Evolutionary conservation across 1,284 basidiomycete species (phyloP).

Genomic region (Ceratobasidium sp.): DNA sequence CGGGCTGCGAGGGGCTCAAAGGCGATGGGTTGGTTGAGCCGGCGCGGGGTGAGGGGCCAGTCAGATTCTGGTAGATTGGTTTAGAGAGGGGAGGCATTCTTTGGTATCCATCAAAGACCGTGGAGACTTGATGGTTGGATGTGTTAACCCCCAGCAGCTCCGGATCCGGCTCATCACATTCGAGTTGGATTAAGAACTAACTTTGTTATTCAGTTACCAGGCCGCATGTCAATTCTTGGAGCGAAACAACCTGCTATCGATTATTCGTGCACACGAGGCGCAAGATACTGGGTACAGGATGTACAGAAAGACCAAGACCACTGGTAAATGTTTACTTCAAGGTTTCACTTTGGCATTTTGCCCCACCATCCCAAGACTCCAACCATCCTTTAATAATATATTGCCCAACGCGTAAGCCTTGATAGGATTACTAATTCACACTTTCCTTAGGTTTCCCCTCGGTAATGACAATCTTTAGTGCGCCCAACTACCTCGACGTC

Average conservation of each 20-base stretch:
- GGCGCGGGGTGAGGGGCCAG: constrained; percentile 4
- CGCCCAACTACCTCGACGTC: constrained; percentile 95
- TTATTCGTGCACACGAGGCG: constrained; percentile 95
- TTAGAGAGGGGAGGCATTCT: too few species aligned
- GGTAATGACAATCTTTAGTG: constrained; percentile 97
- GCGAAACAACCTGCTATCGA: constrained; percentile 92
- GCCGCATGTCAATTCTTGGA: constrained; percentile 95
- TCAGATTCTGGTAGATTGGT: constrained; percentile 20
- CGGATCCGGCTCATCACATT: not conserved
- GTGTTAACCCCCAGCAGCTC: not conserved
- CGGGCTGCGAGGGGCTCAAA: too few species aligned
- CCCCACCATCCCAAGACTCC: not conserved
- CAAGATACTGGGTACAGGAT: constrained; percentile 98
- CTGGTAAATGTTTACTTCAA: constrained; percentile 66
- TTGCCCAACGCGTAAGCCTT: not conserved
- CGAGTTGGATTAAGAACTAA: not conserved
- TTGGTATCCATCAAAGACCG: too few species aligned
- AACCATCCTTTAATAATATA: too few species aligned
- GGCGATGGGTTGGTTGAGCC: not conserved
- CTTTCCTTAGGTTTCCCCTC: constrained; percentile 77
- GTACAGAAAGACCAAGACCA: constrained; percentile 97
- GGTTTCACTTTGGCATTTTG: constrained; percentile 48
- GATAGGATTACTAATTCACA: not conserved
- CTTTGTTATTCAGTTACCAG: constrained; percentile 73
- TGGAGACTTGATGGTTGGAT: constrained; percentile 18